Percentiles rank a stretch among this genome's conserved stretches.
These are phyloP conservation scores for Albifimbria verrucaria DNA, from an alignment of 2,329 filamentous ascomycete species.

Conservation along the genomic window DNA sequence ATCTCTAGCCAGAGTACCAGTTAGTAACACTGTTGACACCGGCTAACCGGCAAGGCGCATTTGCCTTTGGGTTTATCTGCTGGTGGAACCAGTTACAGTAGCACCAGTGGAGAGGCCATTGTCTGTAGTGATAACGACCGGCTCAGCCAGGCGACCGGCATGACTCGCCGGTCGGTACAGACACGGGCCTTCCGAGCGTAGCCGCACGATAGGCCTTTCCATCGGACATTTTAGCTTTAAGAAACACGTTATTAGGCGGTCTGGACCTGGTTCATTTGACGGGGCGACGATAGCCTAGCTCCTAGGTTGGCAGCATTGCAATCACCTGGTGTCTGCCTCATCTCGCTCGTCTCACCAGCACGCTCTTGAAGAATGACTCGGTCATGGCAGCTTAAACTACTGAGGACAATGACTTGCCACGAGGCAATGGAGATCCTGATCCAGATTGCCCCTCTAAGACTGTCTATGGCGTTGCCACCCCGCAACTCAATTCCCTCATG, in stretches of 20 bases:
- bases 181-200: not conserved
- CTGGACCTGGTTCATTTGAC: not conserved
- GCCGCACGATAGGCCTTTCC: not conserved
- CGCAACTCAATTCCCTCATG: too few relatives aligned
- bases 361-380: too few relatives aligned
- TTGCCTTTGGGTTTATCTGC: not conserved
- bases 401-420: too few relatives aligned
- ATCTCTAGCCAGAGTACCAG: not conserved
- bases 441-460: too few relatives aligned
- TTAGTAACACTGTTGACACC: not conserved
- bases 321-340: not conserved
- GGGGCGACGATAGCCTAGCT: too few relatives aligned
- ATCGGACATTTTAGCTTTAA: not conserved
- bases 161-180: not conserved
- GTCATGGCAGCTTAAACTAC: too few relatives aligned
- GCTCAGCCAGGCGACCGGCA: not conserved
- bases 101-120: not conserved
- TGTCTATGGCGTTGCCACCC: too few relatives aligned
- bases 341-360: too few relatives aligned
- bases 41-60: not conserved
- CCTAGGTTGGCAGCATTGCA: too few relatives aligned
- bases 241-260: not conserved
- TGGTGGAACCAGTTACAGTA: not conserved
- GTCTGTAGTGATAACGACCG: not conserved
- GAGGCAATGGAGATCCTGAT: too few relatives aligned